phyloP scores from a whole-genome alignment of 345 rosid species.

The Citrus glauca region DNA sequence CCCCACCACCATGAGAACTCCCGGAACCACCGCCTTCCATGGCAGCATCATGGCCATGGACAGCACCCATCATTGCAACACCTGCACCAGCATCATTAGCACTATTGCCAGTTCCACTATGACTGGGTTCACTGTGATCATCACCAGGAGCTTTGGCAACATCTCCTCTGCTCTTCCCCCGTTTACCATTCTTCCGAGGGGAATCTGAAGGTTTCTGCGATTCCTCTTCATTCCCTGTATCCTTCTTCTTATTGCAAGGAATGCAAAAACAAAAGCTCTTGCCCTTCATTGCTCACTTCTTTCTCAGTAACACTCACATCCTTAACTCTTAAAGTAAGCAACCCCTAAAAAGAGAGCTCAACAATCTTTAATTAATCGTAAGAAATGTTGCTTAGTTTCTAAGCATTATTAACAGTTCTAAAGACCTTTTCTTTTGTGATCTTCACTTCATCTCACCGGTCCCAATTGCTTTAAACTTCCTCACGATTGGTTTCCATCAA shows the following conservation, averaged over 20 bases:
- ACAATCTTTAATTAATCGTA: neutral
- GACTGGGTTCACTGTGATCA: neutral
- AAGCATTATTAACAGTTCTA: conserved; percentile 1
- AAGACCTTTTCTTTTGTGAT: neutral
- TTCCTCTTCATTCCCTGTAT: neutral
- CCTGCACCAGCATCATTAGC: conserved; percentile 17
- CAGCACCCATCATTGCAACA: conserved; percentile 2
- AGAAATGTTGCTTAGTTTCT: neutral
- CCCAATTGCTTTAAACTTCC: neutral
- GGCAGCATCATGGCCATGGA: conserved; percentile 13
- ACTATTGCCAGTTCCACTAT: neutral
- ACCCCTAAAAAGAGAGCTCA: neutral
- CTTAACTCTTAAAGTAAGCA: too few species aligned
- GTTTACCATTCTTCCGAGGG: neutral
- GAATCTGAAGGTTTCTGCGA: conserved; percentile 10
- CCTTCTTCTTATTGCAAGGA: conserved; percentile 12
- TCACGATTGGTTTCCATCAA: neutral
- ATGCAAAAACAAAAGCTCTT: conserved; percentile 22
- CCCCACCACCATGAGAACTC: conserved; percentile 19
- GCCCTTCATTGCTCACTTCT: neutral
- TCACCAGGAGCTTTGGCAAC: neutral
- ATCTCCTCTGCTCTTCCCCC: neutral
- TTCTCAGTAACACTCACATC: neutral
- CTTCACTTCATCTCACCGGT: neutral
- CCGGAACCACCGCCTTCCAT: conserved; percentile 21